phyloP scores from a whole-genome alignment of 148 eudicot species.

The Fallopia convolvulus region DNA sequence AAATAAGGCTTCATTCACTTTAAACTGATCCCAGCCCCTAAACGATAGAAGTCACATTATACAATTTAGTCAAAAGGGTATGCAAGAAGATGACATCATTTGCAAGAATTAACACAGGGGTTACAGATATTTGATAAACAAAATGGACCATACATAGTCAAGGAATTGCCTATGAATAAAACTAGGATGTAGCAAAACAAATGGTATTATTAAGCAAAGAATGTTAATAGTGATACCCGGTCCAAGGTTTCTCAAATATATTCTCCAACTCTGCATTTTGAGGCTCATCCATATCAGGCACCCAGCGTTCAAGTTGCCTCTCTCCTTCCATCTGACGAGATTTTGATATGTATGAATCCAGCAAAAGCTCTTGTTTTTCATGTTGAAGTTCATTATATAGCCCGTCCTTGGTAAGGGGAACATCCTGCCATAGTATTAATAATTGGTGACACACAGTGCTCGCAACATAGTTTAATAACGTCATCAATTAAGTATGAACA shows the following conservation, averaged over 20 bases:
- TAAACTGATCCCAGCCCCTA: conserved; percentile 97
- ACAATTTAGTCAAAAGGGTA: neutral
- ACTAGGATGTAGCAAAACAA: neutral
- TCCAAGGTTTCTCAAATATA: conserved; percentile 66
- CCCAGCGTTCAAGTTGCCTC: conserved; percentile 84
- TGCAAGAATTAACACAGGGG: neutral
- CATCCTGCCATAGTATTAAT: conserved; percentile 41
- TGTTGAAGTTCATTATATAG: conserved; percentile 47
- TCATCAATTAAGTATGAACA: neutral
- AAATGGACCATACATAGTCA: neutral
- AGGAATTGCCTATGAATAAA: neutral
- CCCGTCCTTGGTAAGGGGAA: conserved; percentile 59
- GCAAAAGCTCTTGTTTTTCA: conserved; percentile 60
- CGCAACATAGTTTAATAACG: neutral
- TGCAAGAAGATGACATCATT: neutral
- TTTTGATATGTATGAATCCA: conserved; percentile 81
- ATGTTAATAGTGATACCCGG: conserved; percentile 45
- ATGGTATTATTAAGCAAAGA: neutral
- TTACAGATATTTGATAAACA: neutral
- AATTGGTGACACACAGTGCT: neutral
- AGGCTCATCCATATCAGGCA: conserved; percentile 71
- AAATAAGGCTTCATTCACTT: conserved; percentile 78
- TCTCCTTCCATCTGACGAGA: conserved; percentile 60
- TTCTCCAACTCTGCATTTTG: conserved; percentile 70
- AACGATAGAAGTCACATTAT: neutral